Base-by-base conservation (phyloP, 2,329 filamentous ascomycete species). In the Colletotrichum sp. region DNA sequence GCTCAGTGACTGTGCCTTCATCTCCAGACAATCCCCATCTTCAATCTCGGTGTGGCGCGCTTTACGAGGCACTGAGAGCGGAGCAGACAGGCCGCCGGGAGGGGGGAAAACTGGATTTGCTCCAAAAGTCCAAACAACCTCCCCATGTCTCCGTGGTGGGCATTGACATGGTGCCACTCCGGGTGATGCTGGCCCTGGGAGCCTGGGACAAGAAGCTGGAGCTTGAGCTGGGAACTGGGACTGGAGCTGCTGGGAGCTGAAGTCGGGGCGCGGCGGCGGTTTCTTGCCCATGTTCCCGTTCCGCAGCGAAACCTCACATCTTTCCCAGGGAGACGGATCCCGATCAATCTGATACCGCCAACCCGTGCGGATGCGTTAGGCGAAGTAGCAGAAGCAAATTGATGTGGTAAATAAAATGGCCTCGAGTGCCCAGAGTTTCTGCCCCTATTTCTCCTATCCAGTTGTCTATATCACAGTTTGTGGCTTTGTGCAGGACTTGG, bases 351-450 rank as follows among this genome's bases (percentile, higher is more conserved):
- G 69, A 72, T 55, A 73, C 69, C 36, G 57, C 34, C 57, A 43
- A 68, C 52, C 63, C 69, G 64, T 55, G 63, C 73, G 39, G 30
- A 10, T 30, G 73, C 64, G 39, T 48, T 59, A 72, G 61, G 73
- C 73, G 63, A 75, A 57, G 73, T 75, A 57, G 63, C 69, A 75
- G 63, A 48, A 75, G 55, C 73, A 75, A 59, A 75, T 75, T 75
- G 69, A 72, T 64, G 69, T 48, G 32, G n/a, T 63, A 52, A 43
- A 39, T 55, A 36, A 65, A 30, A 24, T 60, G 30, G n/a, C 55
- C n/a, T 39, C 14, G 28, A 24, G 32, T 63, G 55, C 64, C 73
- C 69, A 68, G 64, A 64, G 18, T 14, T 12, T 43, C 34, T 21
- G 9, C 64, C 32, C 39, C 30, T 65, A 52, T 55, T 28, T 57